Evolutionary conservation across 2,329 filamentous ascomycete species (phyloP).

Genomic region (Aspergillus pseudotamarii): DNA sequence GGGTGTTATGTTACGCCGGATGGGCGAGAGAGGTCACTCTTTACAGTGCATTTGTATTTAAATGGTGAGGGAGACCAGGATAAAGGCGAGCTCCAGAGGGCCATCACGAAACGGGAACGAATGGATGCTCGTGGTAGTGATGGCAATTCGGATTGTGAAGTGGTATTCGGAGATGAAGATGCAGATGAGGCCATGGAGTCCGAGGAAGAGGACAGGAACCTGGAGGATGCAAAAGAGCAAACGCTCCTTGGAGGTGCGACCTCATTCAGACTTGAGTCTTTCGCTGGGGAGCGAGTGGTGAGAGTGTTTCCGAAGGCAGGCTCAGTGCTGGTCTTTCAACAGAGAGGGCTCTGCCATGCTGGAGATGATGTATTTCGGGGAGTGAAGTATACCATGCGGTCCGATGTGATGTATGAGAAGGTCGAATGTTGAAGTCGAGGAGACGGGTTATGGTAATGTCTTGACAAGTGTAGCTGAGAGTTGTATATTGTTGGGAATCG

Average conservation of each 20-base stretch:
- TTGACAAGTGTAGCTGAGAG: too few species aligned
- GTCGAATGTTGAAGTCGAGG: neutral
- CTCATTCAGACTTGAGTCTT: constrained; percentile 47
- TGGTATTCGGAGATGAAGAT: constrained; percentile 14
- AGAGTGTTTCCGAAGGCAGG: constrained; percentile 54
- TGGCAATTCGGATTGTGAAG: neutral
- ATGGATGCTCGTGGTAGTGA: neutral
- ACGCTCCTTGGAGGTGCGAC: constrained; percentile 55
- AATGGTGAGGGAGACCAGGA: constrained; percentile 47
- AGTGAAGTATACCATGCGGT: constrained; percentile 58
- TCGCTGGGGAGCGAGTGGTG: constrained; percentile 31
- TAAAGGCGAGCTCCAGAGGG: constrained; percentile 24
- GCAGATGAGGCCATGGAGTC: constrained; percentile 18
- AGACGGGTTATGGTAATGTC: neutral
- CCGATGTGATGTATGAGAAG: constrained; percentile 57
- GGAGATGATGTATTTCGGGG: constrained; percentile 58
- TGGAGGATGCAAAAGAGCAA: neutral
- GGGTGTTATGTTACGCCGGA: constrained; percentile 62
- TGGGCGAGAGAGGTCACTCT: constrained; percentile 53
- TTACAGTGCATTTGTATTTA: constrained; percentile 60
- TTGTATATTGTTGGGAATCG: too few species aligned
- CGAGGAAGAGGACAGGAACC: neutral
- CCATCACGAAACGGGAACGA: constrained; percentile 16
- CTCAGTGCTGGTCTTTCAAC: constrained; percentile 59
- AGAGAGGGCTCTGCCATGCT: constrained; percentile 53